phyloP scores from a whole-genome alignment of 176 grass and related monocot genomes.

The Urochloa ruziziensis region DNA sequence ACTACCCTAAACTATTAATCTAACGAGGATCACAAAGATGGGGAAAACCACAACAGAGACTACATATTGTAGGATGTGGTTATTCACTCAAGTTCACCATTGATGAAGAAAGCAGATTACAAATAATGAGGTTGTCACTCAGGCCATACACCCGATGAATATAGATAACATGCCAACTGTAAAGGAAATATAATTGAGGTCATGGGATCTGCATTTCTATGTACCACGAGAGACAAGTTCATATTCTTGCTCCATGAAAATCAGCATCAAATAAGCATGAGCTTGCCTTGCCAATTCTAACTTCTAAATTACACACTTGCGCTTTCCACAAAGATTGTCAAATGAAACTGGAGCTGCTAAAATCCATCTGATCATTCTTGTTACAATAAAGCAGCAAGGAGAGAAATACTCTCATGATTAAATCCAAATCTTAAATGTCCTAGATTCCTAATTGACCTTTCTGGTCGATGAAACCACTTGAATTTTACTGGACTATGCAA shows the following conservation, averaged over 20 bases:
- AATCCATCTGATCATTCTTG: not conserved
- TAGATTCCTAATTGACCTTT: not conserved
- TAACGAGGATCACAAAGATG: not conserved
- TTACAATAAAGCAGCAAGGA: not conserved
- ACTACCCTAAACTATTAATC: not conserved
- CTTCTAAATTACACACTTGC: not conserved
- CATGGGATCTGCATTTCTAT: not conserved
- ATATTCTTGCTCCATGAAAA: not conserved
- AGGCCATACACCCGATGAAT: not conserved
- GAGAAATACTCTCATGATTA: not conserved
- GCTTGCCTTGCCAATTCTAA: not conserved
- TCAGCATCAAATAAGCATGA: not conserved
- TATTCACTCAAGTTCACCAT: not conserved
- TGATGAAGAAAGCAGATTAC: not conserved
- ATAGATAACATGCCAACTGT: not conserved
- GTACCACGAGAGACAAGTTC: not conserved
- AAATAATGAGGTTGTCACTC: not conserved
- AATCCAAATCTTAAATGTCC: not conserved
- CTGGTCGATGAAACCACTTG: not conserved
- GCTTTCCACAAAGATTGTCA: not conserved
- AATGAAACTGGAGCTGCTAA: not conserved
- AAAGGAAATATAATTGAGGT: not conserved
- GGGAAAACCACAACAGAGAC: not conserved
- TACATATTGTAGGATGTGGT: not conserved
- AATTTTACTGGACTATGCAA: not conserved